Base-by-base conservation (phyloP, 768 basidiomycete genomes). In the Agrocybe chaxingu region DNA sequence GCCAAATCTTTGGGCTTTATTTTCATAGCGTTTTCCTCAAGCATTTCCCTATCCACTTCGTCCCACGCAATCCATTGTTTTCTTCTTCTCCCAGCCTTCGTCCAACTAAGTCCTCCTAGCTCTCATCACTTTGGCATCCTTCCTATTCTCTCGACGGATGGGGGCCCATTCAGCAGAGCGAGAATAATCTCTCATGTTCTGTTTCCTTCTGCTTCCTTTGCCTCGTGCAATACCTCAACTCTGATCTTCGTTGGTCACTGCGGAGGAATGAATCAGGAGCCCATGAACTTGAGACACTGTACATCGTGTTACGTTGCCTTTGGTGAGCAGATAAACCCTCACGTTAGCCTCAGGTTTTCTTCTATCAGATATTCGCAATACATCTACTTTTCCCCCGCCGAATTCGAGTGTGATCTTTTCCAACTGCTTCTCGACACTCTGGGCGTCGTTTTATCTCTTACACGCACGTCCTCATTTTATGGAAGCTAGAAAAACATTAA, bases 381-480 rank as follows among this genome's bases (percentile, higher is more conserved):
- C 24, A 24, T 24, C 24, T 5, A 24, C 24, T 5, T 24, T 24
- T 24, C 24, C 24, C 24, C 24, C 24, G 24, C 24, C 24, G 24
- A 24, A 24, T 24, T 5, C 24, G 24, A 24, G 24, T 42, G 12
- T 35, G 42, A 11, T 42, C 9, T 8, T 45, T 30, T 29, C 13
- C 12, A 49, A 33, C 47, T 65, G 93, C 92, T 96, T 91, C 80
- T 80, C 80, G 80, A 95, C 93, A 96, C 93, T 95, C 93, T 95
- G 93, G 86, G 80, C 83, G 81, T 79, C 86, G 86, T 83, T 74
- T 60, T 57, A 67, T 52, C 59, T 63, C 65, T 69, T 66, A 92
- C 85, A 84, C 87, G 88, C 73, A 73, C 79, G 84, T 85, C 82
- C 91, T 93, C 87, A 95, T 96, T 96, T 95, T 90, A 92, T 68